Conservation (phyloP, 352 stramenopile species). For the Pythium sp. region DNA sequence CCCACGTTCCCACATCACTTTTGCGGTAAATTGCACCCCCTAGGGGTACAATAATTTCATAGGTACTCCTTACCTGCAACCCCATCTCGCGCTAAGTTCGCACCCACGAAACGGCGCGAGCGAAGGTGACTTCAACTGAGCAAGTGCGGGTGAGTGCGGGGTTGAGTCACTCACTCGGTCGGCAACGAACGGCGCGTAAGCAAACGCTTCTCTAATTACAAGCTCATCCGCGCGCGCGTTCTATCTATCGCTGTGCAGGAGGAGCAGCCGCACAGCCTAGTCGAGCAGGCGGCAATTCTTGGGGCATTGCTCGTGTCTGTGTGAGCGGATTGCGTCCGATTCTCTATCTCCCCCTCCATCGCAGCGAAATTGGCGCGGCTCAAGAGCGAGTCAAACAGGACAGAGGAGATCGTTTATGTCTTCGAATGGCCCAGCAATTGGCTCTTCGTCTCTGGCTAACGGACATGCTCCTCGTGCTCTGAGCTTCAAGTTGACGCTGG, state of each 20-base stretch:
- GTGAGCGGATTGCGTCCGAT: neutral
- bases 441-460: neutral
- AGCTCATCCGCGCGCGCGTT: neutral
- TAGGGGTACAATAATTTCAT: neutral
- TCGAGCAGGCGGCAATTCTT: neutral
- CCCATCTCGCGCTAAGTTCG: neutral
- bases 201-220: neutral
- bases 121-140: too few species aligned
- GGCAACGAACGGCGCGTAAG: too few species aligned
- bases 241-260: neutral
- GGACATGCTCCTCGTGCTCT: constrained; percentile 1
- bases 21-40: neutral
- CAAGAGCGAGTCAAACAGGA: neutral
- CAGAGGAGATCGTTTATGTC: neutral
- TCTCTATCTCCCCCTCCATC: neutral
- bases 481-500: neutral
- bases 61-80: neutral
- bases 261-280: neutral
- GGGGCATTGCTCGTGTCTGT: neutral
- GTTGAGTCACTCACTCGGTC: neutral
- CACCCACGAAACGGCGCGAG: neutral
- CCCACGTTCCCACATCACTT: neutral
- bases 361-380: neutral
- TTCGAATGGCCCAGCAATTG: neutral
- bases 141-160: too few species aligned